These are phyloP conservation scores for Kickxella alabastrina DNA, from an alignment of 192 early-diverging fungal genomes.

Conservation along the genomic window DNA sequence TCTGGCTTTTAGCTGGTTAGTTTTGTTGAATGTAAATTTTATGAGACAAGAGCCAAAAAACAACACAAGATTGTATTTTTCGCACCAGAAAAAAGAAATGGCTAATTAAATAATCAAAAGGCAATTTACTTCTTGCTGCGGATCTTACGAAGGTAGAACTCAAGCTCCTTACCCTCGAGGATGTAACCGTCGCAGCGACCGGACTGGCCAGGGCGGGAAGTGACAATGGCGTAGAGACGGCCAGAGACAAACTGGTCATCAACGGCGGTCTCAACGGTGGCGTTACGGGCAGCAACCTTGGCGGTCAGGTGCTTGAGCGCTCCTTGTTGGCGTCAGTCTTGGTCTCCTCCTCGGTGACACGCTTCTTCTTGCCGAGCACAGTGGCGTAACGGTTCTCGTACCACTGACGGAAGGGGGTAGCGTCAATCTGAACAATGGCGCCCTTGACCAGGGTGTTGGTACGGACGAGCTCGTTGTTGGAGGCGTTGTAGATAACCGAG, in stretches of 20 bases:
- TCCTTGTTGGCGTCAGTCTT: conserved; percentile 71
- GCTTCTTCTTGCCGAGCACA: conserved; percentile 77
- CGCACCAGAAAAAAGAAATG: conserved; percentile 20
- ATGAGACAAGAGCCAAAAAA: neutral
- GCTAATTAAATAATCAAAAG: conserved; percentile 5
- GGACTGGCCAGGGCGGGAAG: conserved; percentile 96
- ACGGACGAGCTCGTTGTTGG: conserved; percentile 99
- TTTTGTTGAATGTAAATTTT: neutral
- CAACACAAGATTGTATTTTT: conserved; percentile 22
- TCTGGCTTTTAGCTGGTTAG: neutral
- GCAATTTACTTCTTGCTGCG: conserved; percentile 60
- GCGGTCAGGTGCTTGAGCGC: conserved; percentile 88
- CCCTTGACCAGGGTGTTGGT: conserved; percentile 99
- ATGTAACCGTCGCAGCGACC: conserved; percentile 98
- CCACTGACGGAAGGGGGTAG: conserved; percentile 99
- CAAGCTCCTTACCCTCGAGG: conserved; percentile 99
- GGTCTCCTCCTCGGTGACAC: conserved; percentile 43
- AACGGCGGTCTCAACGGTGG: conserved; percentile 80
- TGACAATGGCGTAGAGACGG: conserved; percentile 87
- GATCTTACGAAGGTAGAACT: conserved; percentile 93
- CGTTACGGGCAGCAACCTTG: conserved; percentile 84
- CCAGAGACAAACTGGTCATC: conserved; percentile 94
- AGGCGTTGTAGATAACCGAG: conserved; percentile 95
- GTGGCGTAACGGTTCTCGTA: conserved; percentile 96
- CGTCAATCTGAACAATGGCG: conserved; percentile 95